These are phyloP conservation scores for Amaranthus palmeri DNA, from an alignment of 148 eudicot genomes.

Conservation along the genomic window DNA sequence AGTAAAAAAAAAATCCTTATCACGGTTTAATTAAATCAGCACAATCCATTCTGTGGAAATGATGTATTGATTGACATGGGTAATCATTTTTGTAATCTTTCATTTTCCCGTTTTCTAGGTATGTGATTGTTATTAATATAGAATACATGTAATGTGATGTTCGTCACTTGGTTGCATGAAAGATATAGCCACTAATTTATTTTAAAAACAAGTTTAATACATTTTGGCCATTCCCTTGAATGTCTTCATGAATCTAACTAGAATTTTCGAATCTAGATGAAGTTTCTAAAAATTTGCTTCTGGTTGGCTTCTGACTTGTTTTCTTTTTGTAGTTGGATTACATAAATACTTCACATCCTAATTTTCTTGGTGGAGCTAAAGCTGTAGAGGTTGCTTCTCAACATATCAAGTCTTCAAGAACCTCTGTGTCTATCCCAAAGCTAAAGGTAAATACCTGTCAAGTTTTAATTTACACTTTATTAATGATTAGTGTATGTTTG, in stretches of 20 bases:
- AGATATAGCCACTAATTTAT: no score
- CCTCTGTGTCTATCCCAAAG: slow-evolving; percentile 42
- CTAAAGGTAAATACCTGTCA: slow-evolving; percentile 41
- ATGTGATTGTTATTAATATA: not conserved
- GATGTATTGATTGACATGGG: no score
- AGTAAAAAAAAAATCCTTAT: no score
- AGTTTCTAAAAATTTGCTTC: not conserved
- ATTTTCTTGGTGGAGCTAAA: slow-evolving; percentile 85
- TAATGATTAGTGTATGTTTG: not conserved
- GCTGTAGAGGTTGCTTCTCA: slow-evolving; percentile 78
- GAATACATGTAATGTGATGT: no score
- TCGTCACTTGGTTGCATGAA: no score
- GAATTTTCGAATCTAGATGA: not conserved
- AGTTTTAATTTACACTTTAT: not conserved
- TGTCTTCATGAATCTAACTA: not conserved
- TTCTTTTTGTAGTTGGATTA: slow-evolving; percentile 69
- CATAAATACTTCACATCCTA: slow-evolving; percentile 89
- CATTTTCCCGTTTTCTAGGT: no score
- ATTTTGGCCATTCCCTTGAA: not conserved
- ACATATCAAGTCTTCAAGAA: slow-evolving; percentile 50
- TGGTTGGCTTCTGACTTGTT: slow-evolving; percentile 10
- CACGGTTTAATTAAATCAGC: no score
- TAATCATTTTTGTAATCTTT: no score
- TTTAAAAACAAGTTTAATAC: no score
- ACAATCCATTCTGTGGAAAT: no score